phyloP scores from a whole-genome alignment of 768 basidiomycete species.

The Psilocybe cubensis region DNA sequence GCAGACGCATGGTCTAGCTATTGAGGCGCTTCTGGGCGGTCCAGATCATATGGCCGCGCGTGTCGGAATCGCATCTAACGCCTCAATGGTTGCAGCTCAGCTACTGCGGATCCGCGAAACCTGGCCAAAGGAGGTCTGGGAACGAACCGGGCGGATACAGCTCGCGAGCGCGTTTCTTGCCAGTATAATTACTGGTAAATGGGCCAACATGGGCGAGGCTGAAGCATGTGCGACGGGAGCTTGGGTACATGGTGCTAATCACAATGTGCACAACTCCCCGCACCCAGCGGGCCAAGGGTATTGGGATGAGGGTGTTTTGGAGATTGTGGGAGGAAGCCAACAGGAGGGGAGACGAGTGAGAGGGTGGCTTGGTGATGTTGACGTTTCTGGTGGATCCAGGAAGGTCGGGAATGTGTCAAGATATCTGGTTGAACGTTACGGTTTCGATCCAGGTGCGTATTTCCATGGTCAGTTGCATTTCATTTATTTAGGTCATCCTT shows the following conservation, averaged over 20 bases:
- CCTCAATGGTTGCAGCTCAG: slow-evolving; percentile 76
- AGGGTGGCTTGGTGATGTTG: slow-evolving; percentile 85
- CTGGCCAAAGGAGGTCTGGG: slow-evolving; percentile 80
- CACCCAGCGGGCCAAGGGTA: slow-evolving; percentile 41
- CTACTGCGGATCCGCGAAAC: slow-evolving; percentile 78
- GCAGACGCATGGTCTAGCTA: slow-evolving; percentile 73
- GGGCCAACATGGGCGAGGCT: slow-evolving; percentile 72
- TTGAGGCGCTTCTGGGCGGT: slow-evolving; percentile 78
- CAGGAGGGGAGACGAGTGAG: slow-evolving; percentile 76
- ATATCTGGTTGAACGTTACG: slow-evolving; percentile 81
- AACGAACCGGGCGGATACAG: slow-evolving; percentile 74
- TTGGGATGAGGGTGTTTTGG: slow-evolving; percentile 82
- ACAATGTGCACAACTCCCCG: slow-evolving; percentile 26
- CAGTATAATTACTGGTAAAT: slow-evolving; percentile 71
- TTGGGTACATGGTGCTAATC: slow-evolving; percentile 66
- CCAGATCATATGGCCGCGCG: slow-evolving; percentile 78
- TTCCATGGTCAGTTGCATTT: not conserved
- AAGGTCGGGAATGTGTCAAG: slow-evolving; percentile 68
- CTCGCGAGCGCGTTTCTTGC: slow-evolving; percentile 78
- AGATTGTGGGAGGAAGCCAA: slow-evolving; percentile 75
- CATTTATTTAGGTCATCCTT: slow-evolving; percentile 11
- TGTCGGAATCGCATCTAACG: slow-evolving; percentile 73
- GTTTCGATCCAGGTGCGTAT: slow-evolving; percentile 70
- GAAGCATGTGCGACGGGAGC: slow-evolving; percentile 81
- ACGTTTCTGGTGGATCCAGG: slow-evolving; percentile 64